Percentiles rank a stretch among this genome's conserved stretches.
Conservation (phyloP, 2,329 filamentous ascomycete genomes). For the Pseudocercospora fijiensis region DNA sequence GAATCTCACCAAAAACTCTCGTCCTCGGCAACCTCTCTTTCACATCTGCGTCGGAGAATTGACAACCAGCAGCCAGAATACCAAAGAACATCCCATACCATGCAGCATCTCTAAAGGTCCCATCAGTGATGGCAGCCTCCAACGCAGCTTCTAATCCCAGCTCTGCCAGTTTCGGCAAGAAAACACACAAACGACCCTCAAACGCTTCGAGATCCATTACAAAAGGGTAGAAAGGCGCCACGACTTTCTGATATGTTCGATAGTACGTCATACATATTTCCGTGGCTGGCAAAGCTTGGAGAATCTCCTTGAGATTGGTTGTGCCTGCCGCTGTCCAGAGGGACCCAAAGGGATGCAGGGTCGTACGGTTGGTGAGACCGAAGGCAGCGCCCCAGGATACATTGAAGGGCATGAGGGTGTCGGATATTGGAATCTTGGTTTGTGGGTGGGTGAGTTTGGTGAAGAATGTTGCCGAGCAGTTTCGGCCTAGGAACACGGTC, state of each 20-base stretch:
- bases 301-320: slow-evolving; percentile 9
- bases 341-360: slow-evolving; percentile 11
- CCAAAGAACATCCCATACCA: slow-evolving; percentile 13
- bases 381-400: slow-evolving; percentile 8
- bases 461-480: slow-evolving; percentile 10
- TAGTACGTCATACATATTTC: slow-evolving; percentile 15
- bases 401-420: background rate
- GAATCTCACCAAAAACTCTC: slow-evolving; percentile 8
- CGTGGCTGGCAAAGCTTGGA: slow-evolving; percentile 9
- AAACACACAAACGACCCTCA: background rate
- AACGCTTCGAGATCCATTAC: slow-evolving; percentile 8
- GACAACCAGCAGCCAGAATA: slow-evolving; percentile 12
- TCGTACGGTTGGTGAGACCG: slow-evolving; percentile 12
- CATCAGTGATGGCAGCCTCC: background rate
- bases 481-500: slow-evolving; percentile 10
- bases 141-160: background rate
- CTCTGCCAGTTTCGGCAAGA: background rate
- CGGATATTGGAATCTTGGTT: background rate
- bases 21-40: slow-evolving; percentile 8
- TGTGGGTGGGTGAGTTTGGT: background rate
- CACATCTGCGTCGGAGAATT: slow-evolving; percentile 6
- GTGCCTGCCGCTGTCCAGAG: slow-evolving; percentile 10
- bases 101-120: slow-evolving; percentile 5
- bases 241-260: slow-evolving; percentile 9
- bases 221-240: slow-evolving; percentile 8